Conservation (phyloP, 2,329 filamentous ascomycete genomes). For the Arthrobotrys entomopaga region DNA sequence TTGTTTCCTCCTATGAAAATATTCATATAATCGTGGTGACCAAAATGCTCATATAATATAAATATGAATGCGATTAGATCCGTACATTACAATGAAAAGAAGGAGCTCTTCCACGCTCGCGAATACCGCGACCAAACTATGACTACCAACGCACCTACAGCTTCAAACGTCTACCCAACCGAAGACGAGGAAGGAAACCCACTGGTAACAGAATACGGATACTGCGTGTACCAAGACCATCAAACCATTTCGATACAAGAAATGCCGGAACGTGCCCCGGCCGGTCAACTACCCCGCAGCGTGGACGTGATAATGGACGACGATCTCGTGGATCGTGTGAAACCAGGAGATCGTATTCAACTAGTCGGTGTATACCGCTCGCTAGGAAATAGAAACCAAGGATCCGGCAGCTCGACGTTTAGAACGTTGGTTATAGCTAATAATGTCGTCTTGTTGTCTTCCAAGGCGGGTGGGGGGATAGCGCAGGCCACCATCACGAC, state of each 20-base stretch:
- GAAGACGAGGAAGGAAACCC: slow-evolving; percentile 81
- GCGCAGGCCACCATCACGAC: slow-evolving; percentile 93
- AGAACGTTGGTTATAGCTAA: slow-evolving; percentile 94
- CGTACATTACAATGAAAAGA: slow-evolving; percentile 92
- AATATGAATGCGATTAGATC: slow-evolving; percentile 65
- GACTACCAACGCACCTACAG: slow-evolving; percentile 85
- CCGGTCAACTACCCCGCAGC: slow-evolving; percentile 91
- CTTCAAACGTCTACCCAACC: slow-evolving; percentile 66
- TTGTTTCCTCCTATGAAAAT: not conserved
- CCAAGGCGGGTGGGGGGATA: slow-evolving; percentile 93
- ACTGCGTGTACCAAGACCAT: slow-evolving; percentile 94
- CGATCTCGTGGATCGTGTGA: slow-evolving; percentile 91
- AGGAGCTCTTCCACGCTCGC: slow-evolving; percentile 84
- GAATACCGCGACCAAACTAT: slow-evolving; percentile 98
- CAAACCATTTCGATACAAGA: slow-evolving; percentile 98
- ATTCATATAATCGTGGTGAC: not conserved
- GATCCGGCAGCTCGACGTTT: slow-evolving; percentile 90
- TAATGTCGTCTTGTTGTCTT: slow-evolving; percentile 92
- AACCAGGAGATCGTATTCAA: slow-evolving; percentile 95
- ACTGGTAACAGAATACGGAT: slow-evolving; percentile 92
- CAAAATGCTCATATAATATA: not conserved
- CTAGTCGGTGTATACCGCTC: slow-evolving; percentile 96
- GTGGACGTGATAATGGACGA: slow-evolving; percentile 98
- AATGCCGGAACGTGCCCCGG: slow-evolving; percentile 96
- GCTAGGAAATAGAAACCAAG: slow-evolving; percentile 91